Evolutionary conservation across 768 basidiomycete genomes (phyloP), one percentile per base, ranked within the genome.

Genomic region (Peribolospora kevripleyi): DNA sequence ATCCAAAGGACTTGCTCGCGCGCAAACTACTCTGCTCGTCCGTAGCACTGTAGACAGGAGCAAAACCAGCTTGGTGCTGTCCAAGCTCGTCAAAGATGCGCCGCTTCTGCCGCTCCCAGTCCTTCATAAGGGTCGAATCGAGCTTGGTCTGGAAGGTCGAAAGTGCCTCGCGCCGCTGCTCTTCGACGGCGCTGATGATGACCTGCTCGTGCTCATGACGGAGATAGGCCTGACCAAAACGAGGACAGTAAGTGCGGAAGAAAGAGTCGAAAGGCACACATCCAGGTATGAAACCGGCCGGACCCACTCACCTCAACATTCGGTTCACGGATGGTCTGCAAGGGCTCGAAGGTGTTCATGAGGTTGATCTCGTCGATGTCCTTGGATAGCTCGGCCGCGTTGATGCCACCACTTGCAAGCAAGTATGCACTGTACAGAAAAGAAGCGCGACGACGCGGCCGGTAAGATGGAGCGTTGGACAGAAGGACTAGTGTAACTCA

Each of bases 171-270:
- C 79, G 77, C 46, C 87, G 71, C 2, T 81, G 82, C 64, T 91
- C 84, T 63, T 91, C 87, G 54, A 95, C 88, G 1, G 88, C 85
- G 2, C 84, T 84, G 56, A 91, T 86, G 54, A 95, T 78, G 59
- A 84, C 85, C 66, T 90, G 87, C 64, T 95, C 88, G 63, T 91
- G 85, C 1, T 84, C 83, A 67, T 87, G 83, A n/a, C 84, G 81
- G 36, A 91, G 77, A 65, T 84, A 90, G n/a, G 85, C 85, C 60
- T 62, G 54, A 11, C 8, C 11, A 7, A 13, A 36, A n/a, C 42
- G 5, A 1, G 14, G 36, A 14, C 5, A 1, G 11, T 11, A 37
- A 10, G 13, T 6, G 8, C 37, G 7, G 9, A n/a, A 47, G 6
- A 39, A 3, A 37, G n/a, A 2, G 13, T 10, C 25, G n/a, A 49